These are phyloP conservation scores for Aspergillus fumigatus DNA, from an alignment of 2,329 filamentous ascomycete species.

Conservation along the genomic window DNA sequence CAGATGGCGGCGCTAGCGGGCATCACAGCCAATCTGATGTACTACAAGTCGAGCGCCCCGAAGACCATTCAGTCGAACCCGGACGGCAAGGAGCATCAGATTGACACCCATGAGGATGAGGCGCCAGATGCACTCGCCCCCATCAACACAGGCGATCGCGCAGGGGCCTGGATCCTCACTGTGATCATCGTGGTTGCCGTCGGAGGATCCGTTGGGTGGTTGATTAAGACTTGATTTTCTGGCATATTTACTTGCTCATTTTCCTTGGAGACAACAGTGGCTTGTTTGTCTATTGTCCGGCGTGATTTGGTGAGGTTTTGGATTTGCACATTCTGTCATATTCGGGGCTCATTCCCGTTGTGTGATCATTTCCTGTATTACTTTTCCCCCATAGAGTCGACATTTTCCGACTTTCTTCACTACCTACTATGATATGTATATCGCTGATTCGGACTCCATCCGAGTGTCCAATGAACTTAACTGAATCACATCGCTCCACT, in stretches of 20 bases:
- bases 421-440: no score
- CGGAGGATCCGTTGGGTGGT: constrained; percentile 1
- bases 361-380: not conserved
- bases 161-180: constrained; percentile 30
- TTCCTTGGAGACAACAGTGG: not conserved
- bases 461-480: not conserved
- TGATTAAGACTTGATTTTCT: constrained; percentile 1
- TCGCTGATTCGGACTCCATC: not conserved
- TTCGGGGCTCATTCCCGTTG: not conserved
- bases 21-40: constrained; percentile 56
- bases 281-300: not conserved
- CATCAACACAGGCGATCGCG: constrained; percentile 22
- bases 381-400: not conserved
- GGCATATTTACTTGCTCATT: not conserved
- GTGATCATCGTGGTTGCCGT: constrained; percentile 14
- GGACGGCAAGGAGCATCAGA: constrained; percentile 48
- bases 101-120: constrained; percentile 22
- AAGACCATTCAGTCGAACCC: constrained; percentile 26
- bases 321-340: not conserved
- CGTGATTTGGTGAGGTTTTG: not conserved
- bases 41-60: constrained; percentile 43
- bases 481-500: not conserved
- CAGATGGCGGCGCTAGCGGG: constrained; percentile 64
- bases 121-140: constrained; percentile 1
- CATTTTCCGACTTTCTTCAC: not conserved